Evolutionary conservation across 2,329 filamentous ascomycete genomes (phyloP), one percentile per base, ranked within the genome.

Genomic region (Fusarium sp.): DNA sequence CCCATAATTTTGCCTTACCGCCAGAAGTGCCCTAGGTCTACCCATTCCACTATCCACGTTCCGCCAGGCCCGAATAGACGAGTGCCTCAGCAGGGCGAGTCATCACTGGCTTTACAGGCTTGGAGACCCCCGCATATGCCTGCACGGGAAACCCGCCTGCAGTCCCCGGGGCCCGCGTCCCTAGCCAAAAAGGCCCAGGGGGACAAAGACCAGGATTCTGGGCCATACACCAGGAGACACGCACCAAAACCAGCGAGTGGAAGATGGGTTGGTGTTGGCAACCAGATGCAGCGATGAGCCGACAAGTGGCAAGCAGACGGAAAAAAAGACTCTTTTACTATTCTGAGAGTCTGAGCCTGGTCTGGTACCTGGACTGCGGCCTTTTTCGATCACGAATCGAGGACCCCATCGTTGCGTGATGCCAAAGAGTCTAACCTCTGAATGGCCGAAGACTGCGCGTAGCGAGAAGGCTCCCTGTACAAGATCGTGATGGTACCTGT

Each of bases 201-300:
- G 44, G 36, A 49, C 28, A 41, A 24, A 24, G 49, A 39, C 64
- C 51, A 28, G 64, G 69, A 76, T 77, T 66, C 66, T 73, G 74
- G 74, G 75, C 77, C 77, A 79, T 77, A 79, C 77, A 79, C 62
- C 70, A 72, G 41, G 54, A 76, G 77, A 79, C 77, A 79, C 77
- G 78, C 77, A 79, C 77, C 75, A 69, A 65, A n/a, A 52, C 49
- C 49, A 52, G 49, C 33, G 49, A 52, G 69, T 76, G 73, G 72
- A 74, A 63, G 42, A 59, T 49, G 42, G 42, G 56, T 59, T 59
- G 56, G 56, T 49, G 74, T 73, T 77, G 76, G 68, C 75, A 73
- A 64, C 73, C 70, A 77, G 63, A 73, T 78, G 77, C 75, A 75
- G 70, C 75, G 75, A 77, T 79, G 76, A 79, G 77, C 75, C 77